Conservation (phyloP, 1,284 basidiomycete genomes). For the Papiliotrema terrestris region DNA sequence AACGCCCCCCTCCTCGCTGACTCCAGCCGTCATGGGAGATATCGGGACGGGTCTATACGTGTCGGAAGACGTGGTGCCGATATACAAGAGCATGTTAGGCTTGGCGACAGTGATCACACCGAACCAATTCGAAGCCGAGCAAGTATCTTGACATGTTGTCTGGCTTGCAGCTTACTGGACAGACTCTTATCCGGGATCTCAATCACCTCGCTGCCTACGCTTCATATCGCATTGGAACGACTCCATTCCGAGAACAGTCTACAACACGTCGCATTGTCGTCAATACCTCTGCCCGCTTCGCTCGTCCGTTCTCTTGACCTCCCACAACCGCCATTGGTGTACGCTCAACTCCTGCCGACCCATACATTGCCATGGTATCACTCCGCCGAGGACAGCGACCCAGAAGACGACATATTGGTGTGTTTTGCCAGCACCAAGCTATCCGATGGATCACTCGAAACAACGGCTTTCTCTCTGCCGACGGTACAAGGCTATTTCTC, state of each 20-base stretch:
- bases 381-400: conserved; percentile 7
- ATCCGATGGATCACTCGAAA: conserved; percentile 31
- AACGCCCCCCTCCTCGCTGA: neutral
- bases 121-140: conserved; percentile 98
- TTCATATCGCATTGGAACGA: conserved; percentile 65
- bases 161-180: conserved; percentile 2
- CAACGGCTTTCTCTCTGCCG: conserved; percentile 71
- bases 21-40: conserved; percentile 82
- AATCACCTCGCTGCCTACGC: conserved; percentile 62
- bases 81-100: conserved; percentile 75
- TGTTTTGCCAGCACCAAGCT: conserved; percentile 66
- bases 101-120: conserved; percentile 89
- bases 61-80: conserved; percentile 77
- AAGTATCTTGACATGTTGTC: conserved; percentile 39
- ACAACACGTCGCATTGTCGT: conserved; percentile 87
- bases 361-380: conserved; percentile 35
- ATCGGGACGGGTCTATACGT: conserved; percentile 79
- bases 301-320: conserved; percentile 35
- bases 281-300: conserved; percentile 56
- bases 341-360: conserved; percentile 30
- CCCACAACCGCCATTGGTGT: conserved; percentile 38
- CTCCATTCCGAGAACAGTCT: conserved; percentile 73
- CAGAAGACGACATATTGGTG: conserved; percentile 58
- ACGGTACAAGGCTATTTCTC: conserved; percentile 88
- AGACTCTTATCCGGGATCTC: conserved; percentile 71